phyloP scores from a whole-genome alignment of 345 rosid genomes.

The Erodium maritimum region DNA sequence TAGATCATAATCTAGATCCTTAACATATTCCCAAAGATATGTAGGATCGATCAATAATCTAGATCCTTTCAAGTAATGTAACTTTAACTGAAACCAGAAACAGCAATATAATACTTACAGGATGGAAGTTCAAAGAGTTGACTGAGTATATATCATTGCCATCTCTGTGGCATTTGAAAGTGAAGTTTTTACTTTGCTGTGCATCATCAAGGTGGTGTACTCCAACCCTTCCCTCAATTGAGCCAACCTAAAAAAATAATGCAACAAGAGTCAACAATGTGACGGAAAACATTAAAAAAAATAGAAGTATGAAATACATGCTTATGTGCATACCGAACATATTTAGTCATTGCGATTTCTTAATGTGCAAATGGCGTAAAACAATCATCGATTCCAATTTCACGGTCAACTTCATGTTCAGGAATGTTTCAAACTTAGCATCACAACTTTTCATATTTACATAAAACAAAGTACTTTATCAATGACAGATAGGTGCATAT shows the following conservation, averaged over 20 bases:
- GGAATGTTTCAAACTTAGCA: no score
- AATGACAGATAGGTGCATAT: no score
- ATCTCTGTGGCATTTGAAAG: slow-evolving; percentile 97
- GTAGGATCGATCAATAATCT: neutral
- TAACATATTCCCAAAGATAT: neutral
- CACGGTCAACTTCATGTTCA: no score
- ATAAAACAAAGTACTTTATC: no score
- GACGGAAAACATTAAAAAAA: neutral
- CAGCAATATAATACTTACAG: slow-evolving; percentile 37
- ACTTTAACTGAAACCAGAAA: neutral
- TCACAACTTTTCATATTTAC: no score
- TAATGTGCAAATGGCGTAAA: no score
- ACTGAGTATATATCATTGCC: slow-evolving; percentile 84
- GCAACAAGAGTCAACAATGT: neutral
- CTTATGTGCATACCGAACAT: no score
- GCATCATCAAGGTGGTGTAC: slow-evolving; percentile 95
- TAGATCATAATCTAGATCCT: neutral
- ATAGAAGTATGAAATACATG: no score
- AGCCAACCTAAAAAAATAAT: slow-evolving; percentile 54
- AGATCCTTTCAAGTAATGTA: neutral
- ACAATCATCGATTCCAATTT: no score
- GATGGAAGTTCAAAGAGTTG: slow-evolving; percentile 88
- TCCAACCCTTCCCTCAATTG: slow-evolving; percentile 97
- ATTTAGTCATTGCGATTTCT: no score
- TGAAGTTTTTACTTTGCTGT: slow-evolving; percentile 71